These are phyloP conservation scores for Chytriomyces sp. DNA, from an alignment of 192 early-diverging fungal species.

Conservation along the genomic window DNA sequence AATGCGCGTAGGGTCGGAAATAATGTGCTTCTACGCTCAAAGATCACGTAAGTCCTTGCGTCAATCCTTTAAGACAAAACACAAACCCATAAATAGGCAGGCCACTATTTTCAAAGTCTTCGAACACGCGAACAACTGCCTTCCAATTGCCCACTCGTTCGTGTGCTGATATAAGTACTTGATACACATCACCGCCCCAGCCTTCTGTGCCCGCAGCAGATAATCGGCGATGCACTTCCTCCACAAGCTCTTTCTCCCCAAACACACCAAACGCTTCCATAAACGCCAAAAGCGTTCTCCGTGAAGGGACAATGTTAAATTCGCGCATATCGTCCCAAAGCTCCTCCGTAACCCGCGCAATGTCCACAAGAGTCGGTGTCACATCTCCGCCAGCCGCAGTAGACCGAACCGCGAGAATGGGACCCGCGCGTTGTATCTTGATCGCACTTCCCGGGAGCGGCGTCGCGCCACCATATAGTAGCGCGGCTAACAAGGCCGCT, in stretches of 20 bases:
- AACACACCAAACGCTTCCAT: slow-evolving; percentile 19
- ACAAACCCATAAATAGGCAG: not conserved
- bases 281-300: slow-evolving; percentile 13
- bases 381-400: not conserved
- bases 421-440: slow-evolving; percentile 3
- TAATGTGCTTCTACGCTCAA: not conserved
- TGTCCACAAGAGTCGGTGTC: slow-evolving; percentile 7
- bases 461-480: slow-evolving; percentile 10
- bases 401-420: slow-evolving; percentile 1
- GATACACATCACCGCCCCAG: not conserved
- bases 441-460: not conserved
- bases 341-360: slow-evolving; percentile 20
- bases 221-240: not conserved
- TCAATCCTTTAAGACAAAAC: not conserved
- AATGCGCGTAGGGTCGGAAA: not conserved
- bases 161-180: slow-evolving; percentile 6
- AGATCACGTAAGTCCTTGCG: not conserved
- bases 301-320: not conserved
- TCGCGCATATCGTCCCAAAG: slow-evolving; percentile 8
- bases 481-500: slow-evolving; percentile 4
- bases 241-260: slow-evolving; percentile 15
- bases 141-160: not conserved
- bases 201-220: not conserved
- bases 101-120: not conserved
- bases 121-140: slow-evolving; percentile 5